Percentiles rank a stretch among this genome's conserved stretches.
phyloP scores from a whole-genome alignment of 2,329 filamentous ascomycete genomes.

The Ascosphaera aggregata region DNA sequence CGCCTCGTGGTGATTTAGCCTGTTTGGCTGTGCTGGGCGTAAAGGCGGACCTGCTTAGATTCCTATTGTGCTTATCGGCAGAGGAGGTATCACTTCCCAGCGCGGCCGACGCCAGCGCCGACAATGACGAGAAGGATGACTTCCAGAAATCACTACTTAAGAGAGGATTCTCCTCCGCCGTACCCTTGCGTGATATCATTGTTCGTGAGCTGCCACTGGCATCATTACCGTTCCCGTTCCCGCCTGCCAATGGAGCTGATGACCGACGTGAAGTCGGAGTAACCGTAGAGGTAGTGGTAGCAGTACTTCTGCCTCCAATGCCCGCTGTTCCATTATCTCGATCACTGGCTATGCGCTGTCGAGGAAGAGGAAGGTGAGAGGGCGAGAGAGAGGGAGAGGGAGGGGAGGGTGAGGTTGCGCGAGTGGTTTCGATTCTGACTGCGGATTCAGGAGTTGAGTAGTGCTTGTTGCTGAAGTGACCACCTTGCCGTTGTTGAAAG shows the following conservation, averaged over 20 bases:
- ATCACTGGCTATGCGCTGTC: not conserved
- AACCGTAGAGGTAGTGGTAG: not conserved
- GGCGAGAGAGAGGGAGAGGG: too few relatives aligned
- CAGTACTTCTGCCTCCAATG: not conserved
- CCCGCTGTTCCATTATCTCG: not conserved
- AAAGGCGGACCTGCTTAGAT: too few relatives aligned
- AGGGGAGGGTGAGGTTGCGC: too few relatives aligned
- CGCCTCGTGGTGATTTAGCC: too few relatives aligned
- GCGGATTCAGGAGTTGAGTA: not conserved
- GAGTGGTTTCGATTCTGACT: not conserved
- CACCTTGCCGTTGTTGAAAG: too few relatives aligned
- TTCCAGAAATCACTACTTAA: conserved; percentile 16
- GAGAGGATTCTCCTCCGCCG: not conserved
- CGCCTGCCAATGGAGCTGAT: not conserved
- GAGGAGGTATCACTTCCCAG: conserved; percentile 15
- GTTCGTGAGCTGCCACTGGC: not conserved
- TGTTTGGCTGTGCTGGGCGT: too few relatives aligned
- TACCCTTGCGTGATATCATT: not conserved
- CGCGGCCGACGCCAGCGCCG: conserved; percentile 24
- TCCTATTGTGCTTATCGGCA: conserved; percentile 6
- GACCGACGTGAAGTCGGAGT: not conserved
- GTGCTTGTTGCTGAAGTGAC: not conserved
- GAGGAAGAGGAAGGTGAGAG: too few relatives aligned
- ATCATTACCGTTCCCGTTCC: not conserved
- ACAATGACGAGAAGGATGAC: conserved; percentile 25